Evolutionary conservation across 2,329 filamentous ascomycete genomes (phyloP).

Genomic region (Metarhizium humberi): DNA sequence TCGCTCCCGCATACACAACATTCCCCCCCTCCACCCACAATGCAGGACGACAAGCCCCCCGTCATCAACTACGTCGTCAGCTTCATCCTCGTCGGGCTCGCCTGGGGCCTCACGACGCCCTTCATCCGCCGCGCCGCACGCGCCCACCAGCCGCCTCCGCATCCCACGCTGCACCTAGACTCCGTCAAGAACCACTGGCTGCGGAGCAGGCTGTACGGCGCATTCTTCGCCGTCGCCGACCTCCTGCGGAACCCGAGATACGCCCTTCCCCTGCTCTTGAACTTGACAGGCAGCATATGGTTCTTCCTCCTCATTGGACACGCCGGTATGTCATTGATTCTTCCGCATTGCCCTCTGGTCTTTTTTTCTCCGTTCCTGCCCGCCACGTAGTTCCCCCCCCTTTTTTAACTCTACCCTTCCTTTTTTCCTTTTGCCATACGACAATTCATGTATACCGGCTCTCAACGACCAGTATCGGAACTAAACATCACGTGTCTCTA

Average conservation of each 20-base stretch:
- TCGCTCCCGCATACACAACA: neutral
- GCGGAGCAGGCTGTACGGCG: slow-evolving; percentile 50
- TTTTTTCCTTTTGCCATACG: neutral
- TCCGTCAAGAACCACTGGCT: slow-evolving; percentile 49
- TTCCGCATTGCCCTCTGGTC: too few species aligned
- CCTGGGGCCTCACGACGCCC: slow-evolving; percentile 86
- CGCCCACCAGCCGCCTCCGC: slow-evolving; percentile 56
- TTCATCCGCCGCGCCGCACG: slow-evolving; percentile 85
- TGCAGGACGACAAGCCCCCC: slow-evolving; percentile 28
- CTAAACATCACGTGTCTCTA: slow-evolving; percentile 22
- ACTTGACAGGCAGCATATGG: slow-evolving; percentile 90
- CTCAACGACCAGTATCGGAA: neutral
- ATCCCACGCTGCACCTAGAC: slow-evolving; percentile 42
- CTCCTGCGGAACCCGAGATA: slow-evolving; percentile 75
- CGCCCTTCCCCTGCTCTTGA: slow-evolving; percentile 73
- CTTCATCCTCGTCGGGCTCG: slow-evolving; percentile 83
- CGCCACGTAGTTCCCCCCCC: neutral
- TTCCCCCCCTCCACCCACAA: neutral
- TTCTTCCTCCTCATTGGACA: slow-evolving; percentile 92
- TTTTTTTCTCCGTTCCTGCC: neutral
- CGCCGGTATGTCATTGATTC: slow-evolving; percentile 49
- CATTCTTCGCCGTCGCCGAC: slow-evolving; percentile 68
- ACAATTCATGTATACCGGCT: too few species aligned
- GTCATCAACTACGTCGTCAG: slow-evolving; percentile 77
- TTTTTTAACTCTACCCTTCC: neutral